These are phyloP conservation scores for Penicillium simplicissimum DNA, from an alignment of 495 filamentous ascomycete species.

Conservation along the genomic window DNA sequence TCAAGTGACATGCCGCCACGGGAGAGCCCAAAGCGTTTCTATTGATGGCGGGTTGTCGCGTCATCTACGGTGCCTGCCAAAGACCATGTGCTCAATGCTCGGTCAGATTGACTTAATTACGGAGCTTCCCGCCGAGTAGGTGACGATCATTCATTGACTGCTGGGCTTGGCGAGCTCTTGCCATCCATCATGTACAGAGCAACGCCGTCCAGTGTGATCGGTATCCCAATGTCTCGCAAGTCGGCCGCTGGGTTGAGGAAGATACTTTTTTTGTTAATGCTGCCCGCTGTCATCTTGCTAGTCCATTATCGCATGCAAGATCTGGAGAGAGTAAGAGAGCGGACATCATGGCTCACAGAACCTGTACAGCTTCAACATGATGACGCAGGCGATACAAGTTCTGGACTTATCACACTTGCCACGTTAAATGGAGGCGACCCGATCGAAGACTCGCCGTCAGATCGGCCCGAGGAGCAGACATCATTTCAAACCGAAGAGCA, in stretches of 20 bases:
- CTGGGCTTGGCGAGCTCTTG: not conserved
- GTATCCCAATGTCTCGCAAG: not conserved
- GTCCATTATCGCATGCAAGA: constrained; percentile 3
- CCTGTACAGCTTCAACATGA: not conserved
- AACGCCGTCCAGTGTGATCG: not conserved
- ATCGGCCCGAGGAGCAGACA: not conserved
- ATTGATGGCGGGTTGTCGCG: not conserved
- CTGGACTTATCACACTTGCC: not conserved
- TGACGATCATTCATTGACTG: not conserved
- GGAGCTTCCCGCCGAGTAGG: not conserved
- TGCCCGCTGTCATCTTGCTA: not conserved
- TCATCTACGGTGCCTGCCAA: not conserved
- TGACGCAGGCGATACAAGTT: not conserved
- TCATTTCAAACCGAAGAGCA: no score
- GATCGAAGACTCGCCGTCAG: not conserved
- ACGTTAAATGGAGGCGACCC: not conserved
- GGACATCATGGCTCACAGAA: not conserved
- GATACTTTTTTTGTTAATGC: not conserved
- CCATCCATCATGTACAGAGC: constrained; percentile 1
- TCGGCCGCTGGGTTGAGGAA: not conserved
- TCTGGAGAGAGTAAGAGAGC: not conserved
- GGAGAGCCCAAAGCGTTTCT: not conserved
- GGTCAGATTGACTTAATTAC: not conserved
- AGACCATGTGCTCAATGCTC: not conserved
- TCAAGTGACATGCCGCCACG: not conserved